Conservation (phyloP, 768 basidiomycete genomes). For the Leccinum longicurvipes region DNA sequence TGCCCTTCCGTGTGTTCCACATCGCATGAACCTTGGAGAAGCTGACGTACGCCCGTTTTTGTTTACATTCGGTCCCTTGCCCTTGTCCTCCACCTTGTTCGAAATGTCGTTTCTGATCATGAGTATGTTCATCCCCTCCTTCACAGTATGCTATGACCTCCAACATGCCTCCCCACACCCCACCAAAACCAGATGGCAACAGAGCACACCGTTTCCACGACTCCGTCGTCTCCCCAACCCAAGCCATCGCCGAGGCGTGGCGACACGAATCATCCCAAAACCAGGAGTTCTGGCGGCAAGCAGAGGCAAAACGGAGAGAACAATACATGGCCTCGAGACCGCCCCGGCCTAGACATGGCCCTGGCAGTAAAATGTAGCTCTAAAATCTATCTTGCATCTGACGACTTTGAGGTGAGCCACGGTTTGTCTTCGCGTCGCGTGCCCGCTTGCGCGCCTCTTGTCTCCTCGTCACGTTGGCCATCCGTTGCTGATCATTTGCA, state of each 20-base stretch:
- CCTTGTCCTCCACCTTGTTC: background rate
- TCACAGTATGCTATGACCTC: constrained; percentile 35
- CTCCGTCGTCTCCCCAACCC: constrained; percentile 45
- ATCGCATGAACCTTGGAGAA: constrained; percentile 31
- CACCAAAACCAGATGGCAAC: constrained; percentile 34
- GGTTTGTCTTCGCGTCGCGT: background rate
- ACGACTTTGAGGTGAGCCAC: constrained; percentile 16
- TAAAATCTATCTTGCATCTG: constrained; percentile 9
- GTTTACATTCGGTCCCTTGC: constrained; percentile 25
- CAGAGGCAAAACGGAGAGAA: constrained; percentile 45
- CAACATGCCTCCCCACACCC: constrained; percentile 25
- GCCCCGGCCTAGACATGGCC: constrained; percentile 32
- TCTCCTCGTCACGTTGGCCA: background rate
- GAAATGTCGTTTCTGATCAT: constrained; percentile 25
- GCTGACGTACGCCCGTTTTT: constrained; percentile 37
- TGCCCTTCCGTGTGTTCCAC: constrained; percentile 21
- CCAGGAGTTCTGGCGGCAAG: constrained; percentile 58
- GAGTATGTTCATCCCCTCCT: constrained; percentile 28
- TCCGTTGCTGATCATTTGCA: constrained; percentile 5
- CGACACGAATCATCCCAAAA: constrained; percentile 56
- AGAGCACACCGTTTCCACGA: constrained; percentile 28
- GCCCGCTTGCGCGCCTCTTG: background rate
- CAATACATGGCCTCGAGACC: constrained; percentile 42
- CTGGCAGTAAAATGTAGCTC: constrained; percentile 54
- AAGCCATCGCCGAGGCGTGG: constrained; percentile 70